phyloP scores from a whole-genome alignment of 768 basidiomycete genomes.

The Auricularia sp. region DNA sequence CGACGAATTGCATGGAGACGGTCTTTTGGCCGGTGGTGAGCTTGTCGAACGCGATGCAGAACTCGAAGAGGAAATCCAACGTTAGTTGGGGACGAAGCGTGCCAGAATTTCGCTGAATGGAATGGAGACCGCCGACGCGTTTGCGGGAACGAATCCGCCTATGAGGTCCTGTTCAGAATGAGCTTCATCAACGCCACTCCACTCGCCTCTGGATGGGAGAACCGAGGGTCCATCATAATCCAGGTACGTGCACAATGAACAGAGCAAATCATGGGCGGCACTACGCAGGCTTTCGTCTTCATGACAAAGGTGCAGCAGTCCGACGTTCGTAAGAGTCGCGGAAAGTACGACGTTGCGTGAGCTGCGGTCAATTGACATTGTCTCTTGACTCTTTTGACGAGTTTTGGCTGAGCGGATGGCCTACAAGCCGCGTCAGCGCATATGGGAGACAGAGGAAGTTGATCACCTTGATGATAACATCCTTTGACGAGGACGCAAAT shows the following conservation, averaged over 20 bases:
- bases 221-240: conserved; percentile 66
- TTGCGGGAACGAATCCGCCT: conserved; percentile 67
- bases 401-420: conserved; percentile 68
- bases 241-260: conserved; percentile 67
- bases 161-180: conserved; percentile 2
- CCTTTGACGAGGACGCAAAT: conserved; percentile 62
- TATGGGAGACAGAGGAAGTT: neutral
- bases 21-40: conserved; percentile 44
- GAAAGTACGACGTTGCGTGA: conserved; percentile 77
- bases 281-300: conserved; percentile 68
- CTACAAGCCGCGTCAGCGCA: conserved; percentile 25
- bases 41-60: conserved; percentile 43
- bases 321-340: conserved; percentile 78
- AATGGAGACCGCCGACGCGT: conserved; percentile 49
- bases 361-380: conserved; percentile 50
- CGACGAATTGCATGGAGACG: conserved; percentile 70
- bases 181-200: neutral
- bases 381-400: conserved; percentile 39
- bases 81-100: conserved; percentile 66
- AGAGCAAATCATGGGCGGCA: conserved; percentile 71
- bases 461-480: conserved; percentile 57
- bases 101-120: conserved; percentile 65
- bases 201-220: conserved; percentile 51
- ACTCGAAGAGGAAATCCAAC: conserved; percentile 82
- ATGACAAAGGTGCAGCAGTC: conserved; percentile 66